Percentiles rank a stretch among this genome's conserved stretches.
phyloP scores from a whole-genome alignment of 345 rosid species.

The Eucalyptus guilfoylei region DNA sequence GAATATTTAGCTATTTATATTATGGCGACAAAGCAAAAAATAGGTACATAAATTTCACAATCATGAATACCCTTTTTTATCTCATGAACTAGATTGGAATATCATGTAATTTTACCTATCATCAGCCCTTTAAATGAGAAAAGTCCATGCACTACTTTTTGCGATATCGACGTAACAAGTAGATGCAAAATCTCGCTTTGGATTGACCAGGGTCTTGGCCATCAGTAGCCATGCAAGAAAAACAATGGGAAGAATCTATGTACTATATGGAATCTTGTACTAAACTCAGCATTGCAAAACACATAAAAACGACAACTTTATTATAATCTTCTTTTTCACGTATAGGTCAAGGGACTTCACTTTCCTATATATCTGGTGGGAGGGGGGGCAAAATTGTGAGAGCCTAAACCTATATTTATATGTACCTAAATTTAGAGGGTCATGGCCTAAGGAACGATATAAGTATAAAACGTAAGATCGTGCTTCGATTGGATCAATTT shows the following conservation, averaged over 20 bases:
- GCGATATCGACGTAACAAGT: background rate
- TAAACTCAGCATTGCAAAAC: background rate
- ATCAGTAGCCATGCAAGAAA: background rate
- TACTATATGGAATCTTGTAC: background rate
- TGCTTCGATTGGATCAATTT: background rate
- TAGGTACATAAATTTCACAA: background rate
- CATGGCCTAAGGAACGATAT: background rate
- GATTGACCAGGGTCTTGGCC: background rate
- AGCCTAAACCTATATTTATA: background rate
- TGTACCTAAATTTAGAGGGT: background rate
- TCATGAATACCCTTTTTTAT: background rate
- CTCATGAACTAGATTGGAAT: background rate
- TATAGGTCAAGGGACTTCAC: slow-evolving; percentile 2
- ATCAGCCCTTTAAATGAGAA: background rate
- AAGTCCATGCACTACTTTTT: background rate
- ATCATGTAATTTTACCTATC: background rate
- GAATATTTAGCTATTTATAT: background rate
- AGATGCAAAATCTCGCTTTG: background rate
- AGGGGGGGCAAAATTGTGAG: background rate
- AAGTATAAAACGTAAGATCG: background rate
- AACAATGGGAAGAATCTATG: background rate
- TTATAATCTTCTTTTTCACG: background rate
- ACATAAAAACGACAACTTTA: background rate
- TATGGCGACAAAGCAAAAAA: background rate
- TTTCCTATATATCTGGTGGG: background rate